Conservation (phyloP, 2,329 filamentous ascomycete species). For the Furcasterigmium sp. region DNA sequence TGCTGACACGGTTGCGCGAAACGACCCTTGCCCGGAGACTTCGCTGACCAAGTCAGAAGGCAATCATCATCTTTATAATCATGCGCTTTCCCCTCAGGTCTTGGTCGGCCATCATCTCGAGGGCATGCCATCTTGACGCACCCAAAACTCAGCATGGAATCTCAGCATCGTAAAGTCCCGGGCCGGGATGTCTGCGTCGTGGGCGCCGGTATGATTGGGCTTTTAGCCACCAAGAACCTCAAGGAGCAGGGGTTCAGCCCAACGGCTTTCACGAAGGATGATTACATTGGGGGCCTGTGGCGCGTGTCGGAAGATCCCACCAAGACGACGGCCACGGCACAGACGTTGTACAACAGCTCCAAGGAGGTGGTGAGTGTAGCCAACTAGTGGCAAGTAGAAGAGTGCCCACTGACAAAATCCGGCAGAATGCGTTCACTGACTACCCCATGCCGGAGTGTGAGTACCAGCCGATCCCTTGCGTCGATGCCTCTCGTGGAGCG, state of each 20-base stretch:
- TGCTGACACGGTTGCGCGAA: no score
- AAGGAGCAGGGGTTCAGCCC: slow-evolving; percentile 9
- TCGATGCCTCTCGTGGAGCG: neutral
- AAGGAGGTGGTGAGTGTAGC: slow-evolving; percentile 6
- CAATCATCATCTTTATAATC: no score
- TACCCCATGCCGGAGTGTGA: slow-evolving; percentile 31
- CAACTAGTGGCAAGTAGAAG: neutral
- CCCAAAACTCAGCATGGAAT: no score
- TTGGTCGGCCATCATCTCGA: no score
- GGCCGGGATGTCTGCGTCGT: slow-evolving; percentile 21
- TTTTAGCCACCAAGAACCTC: slow-evolving; percentile 12
- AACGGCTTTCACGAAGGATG: slow-evolving; percentile 8
- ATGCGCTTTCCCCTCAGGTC: no score
- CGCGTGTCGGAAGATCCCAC: slow-evolving; percentile 1
- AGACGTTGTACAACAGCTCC: slow-evolving; percentile 10
- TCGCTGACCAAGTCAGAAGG: no score
- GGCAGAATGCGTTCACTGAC: slow-evolving; percentile 7
- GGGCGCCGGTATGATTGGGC: slow-evolving; percentile 9
- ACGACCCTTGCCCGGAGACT: no score
- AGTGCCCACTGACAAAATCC: neutral
- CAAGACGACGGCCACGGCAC: slow-evolving; percentile 6
- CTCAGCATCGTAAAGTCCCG: no score
- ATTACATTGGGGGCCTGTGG: slow-evolving; percentile 11
- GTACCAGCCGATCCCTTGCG: slow-evolving; percentile 7
- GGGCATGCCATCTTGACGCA: no score